Evolutionary conservation across 768 basidiomycete species (phyloP), one percentile per base, ranked within the genome.

Genomic region (Trametes gibbosa): DNA sequence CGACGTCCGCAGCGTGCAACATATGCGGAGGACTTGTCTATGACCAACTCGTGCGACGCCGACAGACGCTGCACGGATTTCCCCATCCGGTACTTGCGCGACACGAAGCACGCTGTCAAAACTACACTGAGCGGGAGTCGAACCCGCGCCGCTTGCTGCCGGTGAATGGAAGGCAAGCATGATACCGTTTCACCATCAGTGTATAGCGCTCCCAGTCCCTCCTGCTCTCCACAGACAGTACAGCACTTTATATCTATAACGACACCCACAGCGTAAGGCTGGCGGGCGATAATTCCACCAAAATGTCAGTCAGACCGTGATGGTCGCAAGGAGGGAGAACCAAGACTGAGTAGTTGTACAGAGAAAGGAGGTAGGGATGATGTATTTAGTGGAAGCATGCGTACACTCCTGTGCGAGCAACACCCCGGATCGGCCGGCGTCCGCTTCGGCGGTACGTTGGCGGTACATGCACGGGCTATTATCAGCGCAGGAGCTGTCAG

Each of bases 161-260:
- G 5, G 5, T 27, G n/a, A 35, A 29, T 64, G 63, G 59, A 64
- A 64, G 63, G 63, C 63, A 64, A 64, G 63, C 63, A 64, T 61
- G 63, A 61, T 61, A 61, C 63, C 63, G 63, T 64, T 64, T 64
- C 63, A 64, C 63, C 63, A 64, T 61, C 63, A 58, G 63, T 64
- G 63, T 64, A 19, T 3, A 5, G 16, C 10, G 37, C 3, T n/a
- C n/a, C 9, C 29, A 12, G 3, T 21, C 17, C 12, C 19, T 45
- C 13, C 7, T 9, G 24, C n/a, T 40, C 19, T 41, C 14, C 34
- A 39, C 12, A 7, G 5, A 37, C 19, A n/a, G 4, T 13, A n/a
- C 19, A 45, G 12, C 2, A 1, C 12, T 3, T 9, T 24, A 23
- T 17, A 6, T 14, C 6, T 14, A 45, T 1, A 45, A 45, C 9